Conservation (phyloP, 495 filamentous ascomycete genomes). For the Aspergillus leporis region DNA sequence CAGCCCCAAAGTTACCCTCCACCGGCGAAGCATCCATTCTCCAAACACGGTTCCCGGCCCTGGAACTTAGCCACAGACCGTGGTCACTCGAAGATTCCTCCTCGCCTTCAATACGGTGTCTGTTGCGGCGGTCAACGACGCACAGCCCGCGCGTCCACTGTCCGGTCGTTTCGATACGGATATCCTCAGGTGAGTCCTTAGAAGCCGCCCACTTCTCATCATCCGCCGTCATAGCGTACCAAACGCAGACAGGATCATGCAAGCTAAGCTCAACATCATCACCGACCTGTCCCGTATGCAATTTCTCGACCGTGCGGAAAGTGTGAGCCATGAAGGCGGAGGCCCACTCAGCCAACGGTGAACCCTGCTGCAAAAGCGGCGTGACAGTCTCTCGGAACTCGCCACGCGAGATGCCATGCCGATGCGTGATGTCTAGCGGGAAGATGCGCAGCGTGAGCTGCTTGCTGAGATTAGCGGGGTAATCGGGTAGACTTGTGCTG, state of each 20-base stretch:
- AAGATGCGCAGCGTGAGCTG: constrained; percentile 76
- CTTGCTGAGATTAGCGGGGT: constrained; percentile 64
- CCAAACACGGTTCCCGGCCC: constrained; percentile 74
- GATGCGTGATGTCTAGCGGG: constrained; percentile 85
- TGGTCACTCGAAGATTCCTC: constrained; percentile 62
- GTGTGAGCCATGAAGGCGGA: constrained; percentile 73
- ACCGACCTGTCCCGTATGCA: constrained; percentile 54
- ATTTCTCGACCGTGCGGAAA: constrained; percentile 68
- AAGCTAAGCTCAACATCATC: constrained; percentile 64
- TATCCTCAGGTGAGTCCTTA: constrained; percentile 57
- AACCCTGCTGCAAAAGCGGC: constrained; percentile 51
- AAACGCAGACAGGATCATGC: constrained; percentile 87
- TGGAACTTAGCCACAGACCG: constrained; percentile 69
- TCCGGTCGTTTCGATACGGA: constrained; percentile 81
- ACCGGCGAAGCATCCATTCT: constrained; percentile 57
- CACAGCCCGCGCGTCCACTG: constrained; percentile 96
- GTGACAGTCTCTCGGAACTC: constrained; percentile 58
- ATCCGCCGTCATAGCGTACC: constrained; percentile 71
- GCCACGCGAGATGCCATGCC: constrained; percentile 64
- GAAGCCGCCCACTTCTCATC: constrained; percentile 46
- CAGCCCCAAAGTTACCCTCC: constrained; percentile 41
- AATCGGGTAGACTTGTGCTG: constrained; percentile 52
- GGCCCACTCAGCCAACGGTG: constrained; percentile 83
- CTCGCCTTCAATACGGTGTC: constrained; percentile 60
- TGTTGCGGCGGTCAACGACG: constrained; percentile 71